Evolutionary conservation across 768 basidiomycete species (phyloP).

Genomic region (Pleurotus platypus): DNA sequence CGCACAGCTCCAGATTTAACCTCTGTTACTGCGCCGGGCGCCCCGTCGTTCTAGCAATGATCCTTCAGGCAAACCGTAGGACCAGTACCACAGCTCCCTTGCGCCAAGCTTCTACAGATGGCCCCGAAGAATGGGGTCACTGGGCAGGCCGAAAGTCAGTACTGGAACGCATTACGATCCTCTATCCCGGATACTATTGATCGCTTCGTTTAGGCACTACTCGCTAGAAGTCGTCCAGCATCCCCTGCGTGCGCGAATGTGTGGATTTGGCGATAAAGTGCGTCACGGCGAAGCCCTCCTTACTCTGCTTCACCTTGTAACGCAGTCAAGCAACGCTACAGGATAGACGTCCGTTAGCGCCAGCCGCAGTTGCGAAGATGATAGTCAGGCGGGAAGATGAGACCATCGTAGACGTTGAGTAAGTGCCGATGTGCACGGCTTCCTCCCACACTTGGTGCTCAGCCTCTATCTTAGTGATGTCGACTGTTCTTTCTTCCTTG

Average conservation of each 20-base stretch:
- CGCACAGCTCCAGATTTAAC: neutral
- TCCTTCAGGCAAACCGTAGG: constrained; percentile 58
- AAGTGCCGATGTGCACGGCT: constrained; percentile 25
- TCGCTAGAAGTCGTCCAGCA: constrained; percentile 84
- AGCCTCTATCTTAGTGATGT: constrained; percentile 56
- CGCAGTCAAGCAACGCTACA: constrained; percentile 27
- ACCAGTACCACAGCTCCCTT: constrained; percentile 25
- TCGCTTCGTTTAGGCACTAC: constrained; percentile 55
- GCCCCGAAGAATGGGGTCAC: constrained; percentile 65
- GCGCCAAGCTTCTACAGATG: constrained; percentile 31
- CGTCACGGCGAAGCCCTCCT: constrained; percentile 10
- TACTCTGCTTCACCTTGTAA: constrained; percentile 13
- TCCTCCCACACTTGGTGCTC: constrained; percentile 5
- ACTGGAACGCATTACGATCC: constrained; percentile 8
- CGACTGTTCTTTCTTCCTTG: constrained; percentile 84
- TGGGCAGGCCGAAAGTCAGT: constrained; percentile 65
- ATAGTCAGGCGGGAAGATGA: constrained; percentile 67
- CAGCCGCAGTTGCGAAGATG: constrained; percentile 87
- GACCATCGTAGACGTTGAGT: constrained; percentile 73
- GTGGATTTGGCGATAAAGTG: constrained; percentile 96
- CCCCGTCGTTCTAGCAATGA: constrained; percentile 39
- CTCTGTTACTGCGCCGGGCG: constrained; percentile 3
- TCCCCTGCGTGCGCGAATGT: constrained; percentile 89
- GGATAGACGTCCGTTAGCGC: constrained; percentile 91
- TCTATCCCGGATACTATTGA: constrained; percentile 10